phyloP scores from a whole-genome alignment of 176 grass and related monocot species.

The Ampelocalamus luodianensis region DNA sequence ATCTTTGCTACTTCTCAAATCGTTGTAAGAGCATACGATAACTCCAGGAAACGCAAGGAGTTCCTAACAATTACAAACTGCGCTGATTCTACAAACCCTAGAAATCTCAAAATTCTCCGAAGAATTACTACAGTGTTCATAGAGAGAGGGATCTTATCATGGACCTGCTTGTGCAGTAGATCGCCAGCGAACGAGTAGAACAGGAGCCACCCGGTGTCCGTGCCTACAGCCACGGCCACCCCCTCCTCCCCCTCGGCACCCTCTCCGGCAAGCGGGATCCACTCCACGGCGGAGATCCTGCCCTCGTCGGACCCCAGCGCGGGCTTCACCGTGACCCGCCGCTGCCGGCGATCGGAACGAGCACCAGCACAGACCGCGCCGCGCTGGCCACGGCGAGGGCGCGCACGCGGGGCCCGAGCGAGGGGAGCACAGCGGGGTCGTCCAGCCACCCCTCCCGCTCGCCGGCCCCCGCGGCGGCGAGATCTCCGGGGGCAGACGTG shows the following conservation, averaged over 20 bases:
- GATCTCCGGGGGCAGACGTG: too few relatives aligned
- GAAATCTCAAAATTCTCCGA: not conserved
- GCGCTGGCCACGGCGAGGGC: constrained; percentile 68
- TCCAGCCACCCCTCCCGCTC: constrained; percentile 86
- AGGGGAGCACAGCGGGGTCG: constrained; percentile 63
- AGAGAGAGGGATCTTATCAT: not conserved
- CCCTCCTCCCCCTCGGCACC: constrained; percentile 29
- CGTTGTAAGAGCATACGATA: not conserved
- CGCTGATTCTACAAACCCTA: not conserved
- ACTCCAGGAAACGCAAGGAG: not conserved
- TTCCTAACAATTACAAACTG: not conserved
- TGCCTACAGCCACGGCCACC: constrained; percentile 59
- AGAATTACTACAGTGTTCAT: not conserved
- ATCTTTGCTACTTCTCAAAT: not conserved
- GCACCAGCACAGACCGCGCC: constrained; percentile 44
- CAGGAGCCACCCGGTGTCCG: constrained; percentile 69
- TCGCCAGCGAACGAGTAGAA: constrained; percentile 70
- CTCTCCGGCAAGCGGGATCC: constrained; percentile 57
- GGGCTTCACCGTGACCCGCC: constrained; percentile 51
- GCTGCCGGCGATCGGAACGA: constrained; percentile 43
- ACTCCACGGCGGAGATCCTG: constrained; percentile 68
- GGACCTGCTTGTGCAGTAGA: constrained; percentile 90
- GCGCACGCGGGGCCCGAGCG: constrained; percentile 56
- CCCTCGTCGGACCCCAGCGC: constrained; percentile 61
- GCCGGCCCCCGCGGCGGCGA: constrained; percentile 62